Percentiles rank a stretch among this genome's conserved stretches.
Evolutionary conservation across 306 rosid genomes (phyloP).

Genomic region (Castanea sativa): DNA sequence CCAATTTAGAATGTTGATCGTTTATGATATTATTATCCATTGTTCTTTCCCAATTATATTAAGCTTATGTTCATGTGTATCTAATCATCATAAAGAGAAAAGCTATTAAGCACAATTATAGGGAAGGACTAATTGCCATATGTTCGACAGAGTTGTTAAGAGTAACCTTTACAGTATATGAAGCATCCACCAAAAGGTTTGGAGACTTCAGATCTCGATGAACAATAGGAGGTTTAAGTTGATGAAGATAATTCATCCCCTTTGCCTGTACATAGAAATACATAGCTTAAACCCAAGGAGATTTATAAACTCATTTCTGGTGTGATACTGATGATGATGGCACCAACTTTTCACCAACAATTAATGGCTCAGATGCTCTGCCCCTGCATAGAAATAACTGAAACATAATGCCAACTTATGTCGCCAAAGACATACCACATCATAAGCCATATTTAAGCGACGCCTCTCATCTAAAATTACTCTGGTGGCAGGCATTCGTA

Average conservation of each 20-base stretch:
- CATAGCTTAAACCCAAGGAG: constrained; percentile 14
- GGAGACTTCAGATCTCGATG: constrained; percentile 97
- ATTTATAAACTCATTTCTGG: background rate
- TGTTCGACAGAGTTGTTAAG: background rate
- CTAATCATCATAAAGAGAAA: constrained; percentile 4
- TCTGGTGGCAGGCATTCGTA: constrained; percentile 60
- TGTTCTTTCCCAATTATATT: background rate
- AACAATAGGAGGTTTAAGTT: constrained; percentile 86
- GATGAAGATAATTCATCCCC: constrained; percentile 98
- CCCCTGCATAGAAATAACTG: too few relatives aligned
- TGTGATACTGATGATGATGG: constrained; percentile 8
- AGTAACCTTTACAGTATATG: constrained; percentile 80
- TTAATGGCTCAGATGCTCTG: background rate
- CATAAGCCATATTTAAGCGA: constrained; percentile 81
- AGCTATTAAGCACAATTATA: background rate
- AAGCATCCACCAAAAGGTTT: constrained; percentile 86
- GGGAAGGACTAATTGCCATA: background rate
- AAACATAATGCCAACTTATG: constrained; percentile 1
- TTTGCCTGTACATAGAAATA: constrained; percentile 62
- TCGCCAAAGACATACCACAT: constrained; percentile 61
- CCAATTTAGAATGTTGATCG: too few relatives aligned
- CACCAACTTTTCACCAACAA: background rate
- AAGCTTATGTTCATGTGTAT: background rate
- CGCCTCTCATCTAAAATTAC: constrained; percentile 64
- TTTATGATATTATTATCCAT: too few relatives aligned